Percentiles rank a stretch among this genome's conserved stretches.
phyloP scores from a whole-genome alignment of 108 stramenopile species.

The Chaetoceros muelleri region DNA sequence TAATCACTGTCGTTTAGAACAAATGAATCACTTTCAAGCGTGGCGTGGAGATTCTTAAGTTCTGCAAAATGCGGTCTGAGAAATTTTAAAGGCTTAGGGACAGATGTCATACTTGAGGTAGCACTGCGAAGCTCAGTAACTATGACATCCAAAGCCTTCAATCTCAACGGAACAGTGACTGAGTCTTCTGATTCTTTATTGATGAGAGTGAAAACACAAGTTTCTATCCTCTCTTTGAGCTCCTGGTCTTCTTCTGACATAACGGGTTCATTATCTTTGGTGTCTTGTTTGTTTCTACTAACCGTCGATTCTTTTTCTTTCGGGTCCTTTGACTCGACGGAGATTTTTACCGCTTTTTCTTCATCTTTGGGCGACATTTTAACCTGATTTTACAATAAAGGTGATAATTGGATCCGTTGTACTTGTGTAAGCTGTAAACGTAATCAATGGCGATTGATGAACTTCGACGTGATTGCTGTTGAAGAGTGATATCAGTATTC shows the following conservation, averaged over 20 bases:
- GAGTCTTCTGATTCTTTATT: constrained; percentile 50
- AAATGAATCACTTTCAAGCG: constrained; percentile 18
- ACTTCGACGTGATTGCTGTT: no score
- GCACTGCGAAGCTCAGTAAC: constrained; percentile 81
- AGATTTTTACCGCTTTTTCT: constrained; percentile 24
- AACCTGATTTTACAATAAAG: no score
- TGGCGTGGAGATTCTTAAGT: constrained; percentile 68
- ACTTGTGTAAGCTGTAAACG: no score
- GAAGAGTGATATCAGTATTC: no score
- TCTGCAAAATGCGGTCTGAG: constrained; percentile 86
- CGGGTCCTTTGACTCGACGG: constrained; percentile 12
- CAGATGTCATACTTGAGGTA: constrained; percentile 95
- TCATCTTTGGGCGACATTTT: constrained; percentile 29
- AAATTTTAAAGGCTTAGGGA: constrained; percentile 99
- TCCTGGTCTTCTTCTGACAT: constrained; percentile 77
- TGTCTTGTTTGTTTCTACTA: constrained; percentile 9
- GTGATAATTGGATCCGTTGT: no score
- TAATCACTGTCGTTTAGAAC: constrained; percentile 7
- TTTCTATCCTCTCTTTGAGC: constrained; percentile 80
- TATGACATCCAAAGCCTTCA: constrained; percentile 83
- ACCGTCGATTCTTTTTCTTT: constrained; percentile 7
- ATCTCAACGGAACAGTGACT: constrained; percentile 65
- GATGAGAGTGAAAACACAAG: constrained; percentile 70
- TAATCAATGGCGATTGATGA: no score
- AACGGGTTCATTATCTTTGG: constrained; percentile 16